These are phyloP conservation scores for Venturia nashicola DNA, from an alignment of 2,329 filamentous ascomycete genomes.

Conservation along the genomic window DNA sequence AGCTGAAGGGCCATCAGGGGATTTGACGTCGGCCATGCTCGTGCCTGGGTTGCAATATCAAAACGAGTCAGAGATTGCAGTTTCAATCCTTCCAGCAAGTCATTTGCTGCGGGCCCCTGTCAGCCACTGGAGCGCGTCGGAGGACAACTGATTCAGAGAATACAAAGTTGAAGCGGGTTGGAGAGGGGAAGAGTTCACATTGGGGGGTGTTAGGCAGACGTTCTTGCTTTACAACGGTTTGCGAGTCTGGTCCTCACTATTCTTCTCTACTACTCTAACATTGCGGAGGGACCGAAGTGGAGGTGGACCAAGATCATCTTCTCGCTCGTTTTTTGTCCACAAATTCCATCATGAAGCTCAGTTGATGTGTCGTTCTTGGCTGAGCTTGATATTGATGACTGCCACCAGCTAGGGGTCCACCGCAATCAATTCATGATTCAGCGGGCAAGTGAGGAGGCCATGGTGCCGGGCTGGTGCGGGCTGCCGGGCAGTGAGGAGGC, in stretches of 20 bases:
- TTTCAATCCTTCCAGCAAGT: background rate
- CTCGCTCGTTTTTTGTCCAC: background rate
- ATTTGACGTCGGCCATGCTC: background rate
- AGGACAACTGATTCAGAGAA: background rate
- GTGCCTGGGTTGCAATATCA: background rate
- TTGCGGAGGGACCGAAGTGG: background rate
- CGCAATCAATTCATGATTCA: conserved; percentile 6
- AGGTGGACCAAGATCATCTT: conserved; percentile 1
- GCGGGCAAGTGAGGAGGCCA: conserved; percentile 17
- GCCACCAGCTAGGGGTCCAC: background rate
- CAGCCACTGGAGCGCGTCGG: background rate
- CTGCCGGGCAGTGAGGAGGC: no score
- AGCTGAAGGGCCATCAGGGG: background rate
- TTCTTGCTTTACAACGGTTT: background rate
- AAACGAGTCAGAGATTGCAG: background rate
- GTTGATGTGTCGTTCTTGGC: background rate
- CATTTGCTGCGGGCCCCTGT: background rate
- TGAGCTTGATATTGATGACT: background rate
- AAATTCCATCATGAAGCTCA: background rate
- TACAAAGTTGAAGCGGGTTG: background rate
- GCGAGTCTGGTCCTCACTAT: background rate
- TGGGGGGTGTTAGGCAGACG: background rate
- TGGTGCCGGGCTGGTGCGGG: no score
- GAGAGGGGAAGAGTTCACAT: background rate
- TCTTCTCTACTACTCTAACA: background rate